Evolutionary conservation across 352 stramenopile species (phyloP).

Genomic region (Phytophthora multivora): DNA sequence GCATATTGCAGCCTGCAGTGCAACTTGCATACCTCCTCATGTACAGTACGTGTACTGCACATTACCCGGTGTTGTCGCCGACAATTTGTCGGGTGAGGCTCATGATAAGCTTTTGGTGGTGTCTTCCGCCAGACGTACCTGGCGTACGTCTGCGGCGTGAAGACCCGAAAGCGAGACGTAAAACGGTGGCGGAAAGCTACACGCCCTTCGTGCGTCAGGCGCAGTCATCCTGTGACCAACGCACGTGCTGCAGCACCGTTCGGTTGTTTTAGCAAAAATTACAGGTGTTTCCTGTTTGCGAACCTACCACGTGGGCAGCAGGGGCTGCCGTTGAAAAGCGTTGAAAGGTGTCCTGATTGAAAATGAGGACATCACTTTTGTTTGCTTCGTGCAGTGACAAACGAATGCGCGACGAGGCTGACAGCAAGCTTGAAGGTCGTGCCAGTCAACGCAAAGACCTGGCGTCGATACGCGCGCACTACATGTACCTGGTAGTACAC

Average conservation of each 20-base stretch:
- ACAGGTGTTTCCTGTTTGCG: conserved; percentile 25
- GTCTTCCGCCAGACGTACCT: not conserved
- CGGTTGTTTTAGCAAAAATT: conserved; percentile 26
- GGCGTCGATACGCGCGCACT: too few relatives aligned
- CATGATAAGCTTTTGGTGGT: not conserved
- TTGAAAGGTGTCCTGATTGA: conserved; percentile 4
- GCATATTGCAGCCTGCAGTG: too few relatives aligned
- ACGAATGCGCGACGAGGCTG: conserved; percentile 11
- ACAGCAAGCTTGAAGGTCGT: conserved; percentile 7
- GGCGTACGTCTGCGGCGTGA: conserved; percentile 5
- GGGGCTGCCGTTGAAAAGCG: not conserved
- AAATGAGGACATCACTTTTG: conserved; percentile 24
- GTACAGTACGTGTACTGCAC: too few relatives aligned
- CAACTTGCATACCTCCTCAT: too few relatives aligned
- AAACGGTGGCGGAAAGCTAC: conserved; percentile 18
- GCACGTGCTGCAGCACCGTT: conserved; percentile 22
- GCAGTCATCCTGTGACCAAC: conserved; percentile 23
- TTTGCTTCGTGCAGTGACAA: conserved; percentile 13
- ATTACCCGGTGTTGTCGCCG: not conserved
- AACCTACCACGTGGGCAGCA: conserved; percentile 17
- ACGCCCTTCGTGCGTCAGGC: conserved; percentile 8
- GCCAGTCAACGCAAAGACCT: conserved; percentile 1
- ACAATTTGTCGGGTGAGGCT: not conserved
- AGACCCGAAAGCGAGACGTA: conserved; percentile 9
- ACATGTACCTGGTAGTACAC: too few relatives aligned